Conservation (phyloP, 2,329 filamentous ascomycete species). For the Penicillium sp. region DNA sequence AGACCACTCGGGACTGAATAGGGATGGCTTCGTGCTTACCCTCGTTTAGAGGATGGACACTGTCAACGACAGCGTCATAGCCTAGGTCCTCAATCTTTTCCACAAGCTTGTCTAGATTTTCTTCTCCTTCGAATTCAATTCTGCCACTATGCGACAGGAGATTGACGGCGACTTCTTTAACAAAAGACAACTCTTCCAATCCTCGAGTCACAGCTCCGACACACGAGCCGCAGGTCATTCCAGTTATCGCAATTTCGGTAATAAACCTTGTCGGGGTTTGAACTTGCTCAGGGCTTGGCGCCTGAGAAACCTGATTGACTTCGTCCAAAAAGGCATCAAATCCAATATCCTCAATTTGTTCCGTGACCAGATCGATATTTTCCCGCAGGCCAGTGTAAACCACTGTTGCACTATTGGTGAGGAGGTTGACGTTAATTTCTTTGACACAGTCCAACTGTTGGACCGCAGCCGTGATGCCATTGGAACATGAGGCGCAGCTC, state of each 20-base stretch:
- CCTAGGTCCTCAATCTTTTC: constrained; percentile 63
- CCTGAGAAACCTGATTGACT: constrained; percentile 22
- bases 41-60: constrained; percentile 34
- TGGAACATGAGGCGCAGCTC: constrained; percentile 73
- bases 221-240: constrained; percentile 64
- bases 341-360: constrained; percentile 56
- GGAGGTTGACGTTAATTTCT: constrained; percentile 65
- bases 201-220: constrained; percentile 54
- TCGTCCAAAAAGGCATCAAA: constrained; percentile 52
- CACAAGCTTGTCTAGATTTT: constrained; percentile 51
- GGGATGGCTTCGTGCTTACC: constrained; percentile 35
- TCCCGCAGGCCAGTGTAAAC: constrained; percentile 57
- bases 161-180: constrained; percentile 55
- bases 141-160: constrained; percentile 56
- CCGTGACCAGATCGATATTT: constrained; percentile 50
- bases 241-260: constrained; percentile 56
- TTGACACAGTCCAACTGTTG: constrained; percentile 62
- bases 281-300: constrained; percentile 8
- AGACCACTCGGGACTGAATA: constrained; percentile 58
- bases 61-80: constrained; percentile 66
- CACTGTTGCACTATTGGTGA: constrained; percentile 69
- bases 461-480: constrained; percentile 64
- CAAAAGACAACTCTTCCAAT: constrained; percentile 51
- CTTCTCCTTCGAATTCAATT: constrained; percentile 53
- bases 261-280: constrained; percentile 27